Evolutionary conservation across 2,329 filamentous ascomycete species (phyloP).

Genomic region (Penicillium sp.): DNA sequence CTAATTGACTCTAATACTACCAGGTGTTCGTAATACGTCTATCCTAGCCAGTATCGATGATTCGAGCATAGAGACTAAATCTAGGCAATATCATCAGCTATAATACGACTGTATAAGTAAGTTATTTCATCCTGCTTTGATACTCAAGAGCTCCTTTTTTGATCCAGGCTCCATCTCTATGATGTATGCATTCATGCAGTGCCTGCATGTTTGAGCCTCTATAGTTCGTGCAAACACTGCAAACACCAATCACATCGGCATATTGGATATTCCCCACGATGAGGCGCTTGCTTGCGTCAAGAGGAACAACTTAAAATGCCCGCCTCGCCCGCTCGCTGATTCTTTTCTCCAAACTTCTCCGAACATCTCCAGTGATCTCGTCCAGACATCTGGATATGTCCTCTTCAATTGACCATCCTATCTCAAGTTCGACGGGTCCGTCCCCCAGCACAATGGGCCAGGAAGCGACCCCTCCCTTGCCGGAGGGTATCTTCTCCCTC

Average conservation of each 20-base stretch:
- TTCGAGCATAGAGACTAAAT: neutral
- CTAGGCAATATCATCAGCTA: neutral
- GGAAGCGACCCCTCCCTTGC: conserved; percentile 26
- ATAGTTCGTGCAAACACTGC: conserved; percentile 22
- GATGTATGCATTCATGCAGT: neutral
- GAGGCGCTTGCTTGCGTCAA: conserved; percentile 7
- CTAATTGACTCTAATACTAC: too few species aligned
- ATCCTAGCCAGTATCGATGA: neutral
- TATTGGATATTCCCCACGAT: conserved; percentile 13
- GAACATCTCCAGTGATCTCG: neutral
- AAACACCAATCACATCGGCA: conserved; percentile 16
- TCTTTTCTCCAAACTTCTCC: neutral
- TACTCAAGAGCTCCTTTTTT: too few species aligned
- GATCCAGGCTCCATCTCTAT: too few species aligned
- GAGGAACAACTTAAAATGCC: neutral
- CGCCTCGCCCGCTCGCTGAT: neutral
- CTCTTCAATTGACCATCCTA: neutral
- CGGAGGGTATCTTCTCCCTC: conserved; percentile 79
- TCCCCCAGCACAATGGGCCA: conserved; percentile 30
- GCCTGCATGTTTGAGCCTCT: neutral
- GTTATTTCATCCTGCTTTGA: neutral
- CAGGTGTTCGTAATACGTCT: too few species aligned
- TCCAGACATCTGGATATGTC: neutral
- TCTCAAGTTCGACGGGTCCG: conserved; percentile 4
- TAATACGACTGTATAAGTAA: neutral